Evolutionary conservation across 1,139 yeast species (phyloP), one percentile per base, ranked within the genome.

Genomic region (Pichia norvegensis): DNA sequence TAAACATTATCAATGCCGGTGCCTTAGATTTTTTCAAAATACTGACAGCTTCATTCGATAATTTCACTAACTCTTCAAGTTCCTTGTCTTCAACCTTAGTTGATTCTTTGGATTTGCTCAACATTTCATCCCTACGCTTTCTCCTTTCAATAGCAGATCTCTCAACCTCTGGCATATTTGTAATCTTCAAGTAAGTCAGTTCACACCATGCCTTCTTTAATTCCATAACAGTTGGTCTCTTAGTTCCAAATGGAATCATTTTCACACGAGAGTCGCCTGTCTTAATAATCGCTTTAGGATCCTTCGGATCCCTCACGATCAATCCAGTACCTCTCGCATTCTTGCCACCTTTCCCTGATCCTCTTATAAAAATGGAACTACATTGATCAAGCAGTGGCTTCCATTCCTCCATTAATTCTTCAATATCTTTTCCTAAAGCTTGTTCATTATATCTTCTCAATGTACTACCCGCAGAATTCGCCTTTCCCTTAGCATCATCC

Each of bases 391-490:
- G 62, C 43, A 78, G 72, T 1, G 59, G 54, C 52, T 68, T 70
- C 98, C 99, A 92, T 20, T 70, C 67, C 5, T 62, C 65, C 41
- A 92, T 62, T 42, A 90, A 65, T 36, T 79, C 82, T 48, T 85
- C 73, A 8, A 92, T 80, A 54, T 94, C 98, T 47, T 75, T 73
- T 47, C 77, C 78, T 51, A 92, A 72, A 3, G 94, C 94, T 48
- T 79, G 83, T 63, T 94, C 98, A 59, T 90, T 90, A 56, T 87
- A 80, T 52, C 98, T 73, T 68, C 99, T 80, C 43, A 92, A 73
- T 45, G 81, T 78, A 2, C 97, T 84, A 48, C 99, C 99, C 0
- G 97, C 98, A 16, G 97, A 88, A 54, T 87, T 87, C 11, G 98
- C 98, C 62, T 90, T 90, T 3, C 98, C 97, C 54, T 84, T 78